phyloP scores from a whole-genome alignment of 148 eudicot species.

The Hydrangea macrophylla region DNA sequence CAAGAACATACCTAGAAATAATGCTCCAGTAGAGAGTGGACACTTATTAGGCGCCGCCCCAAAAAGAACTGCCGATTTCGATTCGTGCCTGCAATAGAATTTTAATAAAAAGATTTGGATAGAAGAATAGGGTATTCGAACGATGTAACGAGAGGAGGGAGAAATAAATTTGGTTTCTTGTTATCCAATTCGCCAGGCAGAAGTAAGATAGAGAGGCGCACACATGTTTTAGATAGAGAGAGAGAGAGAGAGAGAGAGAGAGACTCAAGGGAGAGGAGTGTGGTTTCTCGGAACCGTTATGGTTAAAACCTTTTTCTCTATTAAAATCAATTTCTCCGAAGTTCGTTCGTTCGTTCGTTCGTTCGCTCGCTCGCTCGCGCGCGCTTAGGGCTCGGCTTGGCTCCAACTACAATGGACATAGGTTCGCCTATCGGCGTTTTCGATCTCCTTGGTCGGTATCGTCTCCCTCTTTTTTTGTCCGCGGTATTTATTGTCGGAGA shows the following conservation, averaged over 20 bases:
- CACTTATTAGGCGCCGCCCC: not conserved
- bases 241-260: not conserved
- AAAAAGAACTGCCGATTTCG: not conserved
- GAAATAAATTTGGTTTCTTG: not conserved
- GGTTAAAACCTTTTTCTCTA: not conserved
- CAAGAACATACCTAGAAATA: not conserved
- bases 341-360: too few species aligned
- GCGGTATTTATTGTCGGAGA: too few species aligned
- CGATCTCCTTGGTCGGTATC: too few species aligned
- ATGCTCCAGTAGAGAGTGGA: not conserved
- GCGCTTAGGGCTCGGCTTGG: constrained; percentile 4
- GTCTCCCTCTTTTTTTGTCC: too few species aligned
- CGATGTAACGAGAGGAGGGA: not conserved
- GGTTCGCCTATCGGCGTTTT: too few species aligned
- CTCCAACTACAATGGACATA: not conserved
- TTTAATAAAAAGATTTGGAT: not conserved
- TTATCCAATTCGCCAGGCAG: not conserved
- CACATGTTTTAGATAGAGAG: not conserved
- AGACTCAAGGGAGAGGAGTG: not conserved
- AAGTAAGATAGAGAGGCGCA: not conserved
- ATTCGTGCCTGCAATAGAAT: not conserved
- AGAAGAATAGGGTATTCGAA: not conserved
- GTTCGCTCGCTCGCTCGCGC: too few species aligned
- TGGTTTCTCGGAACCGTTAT: not conserved
- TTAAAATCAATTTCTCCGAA: not conserved